phyloP scores from a whole-genome alignment of 2,329 filamentous ascomycete species.

The Xylariaceae sp. region DNA sequence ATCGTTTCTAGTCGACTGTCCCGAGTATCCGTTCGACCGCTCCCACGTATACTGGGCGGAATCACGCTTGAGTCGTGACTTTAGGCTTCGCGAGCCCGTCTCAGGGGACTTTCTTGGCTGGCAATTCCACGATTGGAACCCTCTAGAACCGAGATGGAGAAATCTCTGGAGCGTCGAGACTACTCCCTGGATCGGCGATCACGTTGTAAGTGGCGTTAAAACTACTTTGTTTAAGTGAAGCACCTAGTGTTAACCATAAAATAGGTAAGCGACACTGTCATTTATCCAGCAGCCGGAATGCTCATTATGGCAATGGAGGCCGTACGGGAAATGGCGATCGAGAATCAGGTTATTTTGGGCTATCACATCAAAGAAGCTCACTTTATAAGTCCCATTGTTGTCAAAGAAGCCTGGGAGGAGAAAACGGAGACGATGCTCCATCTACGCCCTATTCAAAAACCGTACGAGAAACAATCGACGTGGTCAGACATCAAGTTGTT shows the following conservation, averaged over 20 bases:
- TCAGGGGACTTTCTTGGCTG: constrained; percentile 42
- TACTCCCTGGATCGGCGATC: constrained; percentile 55
- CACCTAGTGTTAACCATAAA: neutral
- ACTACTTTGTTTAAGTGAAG: neutral
- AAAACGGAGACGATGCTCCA: constrained; percentile 43
- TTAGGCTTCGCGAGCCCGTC: constrained; percentile 39
- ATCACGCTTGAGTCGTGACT: constrained; percentile 41
- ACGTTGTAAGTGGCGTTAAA: constrained; percentile 44
- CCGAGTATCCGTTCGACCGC: constrained; percentile 52
- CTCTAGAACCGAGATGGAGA: constrained; percentile 49
- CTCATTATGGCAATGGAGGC: constrained; percentile 50
- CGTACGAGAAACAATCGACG: constrained; percentile 34
- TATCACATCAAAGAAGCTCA: constrained; percentile 42
- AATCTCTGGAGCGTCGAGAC: constrained; percentile 50
- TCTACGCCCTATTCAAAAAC: constrained; percentile 35
- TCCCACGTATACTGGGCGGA: constrained; percentile 49
- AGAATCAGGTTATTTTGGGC: constrained; percentile 31
- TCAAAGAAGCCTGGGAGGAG: constrained; percentile 39
- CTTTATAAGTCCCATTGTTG: constrained; percentile 43
- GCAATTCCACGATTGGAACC: constrained; percentile 36
- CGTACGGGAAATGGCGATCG: constrained; percentile 36
- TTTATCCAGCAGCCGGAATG: constrained; percentile 48
- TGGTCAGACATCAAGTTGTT: constrained; percentile 43
- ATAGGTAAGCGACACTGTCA: constrained; percentile 37
- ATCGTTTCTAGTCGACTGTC: constrained; percentile 44